Base-by-base conservation (phyloP, 768 basidiomycete species). In the Tricholoma terreum region DNA sequence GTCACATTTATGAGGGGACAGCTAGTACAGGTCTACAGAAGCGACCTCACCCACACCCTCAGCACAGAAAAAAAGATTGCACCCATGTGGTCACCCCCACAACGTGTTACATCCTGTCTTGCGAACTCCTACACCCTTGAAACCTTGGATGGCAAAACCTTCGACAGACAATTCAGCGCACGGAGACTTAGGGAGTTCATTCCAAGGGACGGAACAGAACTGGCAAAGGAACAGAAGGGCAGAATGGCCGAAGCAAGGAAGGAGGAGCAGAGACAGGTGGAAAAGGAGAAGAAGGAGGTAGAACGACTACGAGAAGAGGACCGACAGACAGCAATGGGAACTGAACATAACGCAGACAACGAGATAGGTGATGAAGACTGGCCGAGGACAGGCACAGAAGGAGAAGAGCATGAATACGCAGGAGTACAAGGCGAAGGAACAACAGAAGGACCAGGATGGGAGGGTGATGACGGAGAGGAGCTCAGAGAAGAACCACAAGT, bases 1-100 rank as follows among this genome's bases (percentile, higher is more conserved):
- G 66, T 71, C 9, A 33, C 54, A 2, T 76, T 75, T 53, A 6
- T 50, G 3, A 9, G 10, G 10, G 69, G 70, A 0, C 54, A 73
- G 8, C 64, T 75, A 1, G 69, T 73, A 6, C 73, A 75, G 56
- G 59, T 75, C 0, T 67, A 68, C 17, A 43, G 65, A 9, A 70
- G 55, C 9, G 58, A 66, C 7, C 61, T 67, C 1, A 67, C 68
- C 31, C 59, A 65, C 54, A 74, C 68, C 0, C 61, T 70, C 50
- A 61, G 57, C 15, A 63, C 64, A 0, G 58, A 65, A 21, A 31
- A 62, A 15, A 76, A 76, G 50, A 46, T 75, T 4, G 17, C 63
- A 9, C 68, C 68, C 1, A 67, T 59, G 22, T 76, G 71, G 71
- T 73, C 71, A 1, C 52, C 54, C 10, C 74, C 72, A 5, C 38